These are phyloP conservation scores for Arbutus unedo DNA, from an alignment of 148 eudicot species.

Conservation along the genomic window DNA sequence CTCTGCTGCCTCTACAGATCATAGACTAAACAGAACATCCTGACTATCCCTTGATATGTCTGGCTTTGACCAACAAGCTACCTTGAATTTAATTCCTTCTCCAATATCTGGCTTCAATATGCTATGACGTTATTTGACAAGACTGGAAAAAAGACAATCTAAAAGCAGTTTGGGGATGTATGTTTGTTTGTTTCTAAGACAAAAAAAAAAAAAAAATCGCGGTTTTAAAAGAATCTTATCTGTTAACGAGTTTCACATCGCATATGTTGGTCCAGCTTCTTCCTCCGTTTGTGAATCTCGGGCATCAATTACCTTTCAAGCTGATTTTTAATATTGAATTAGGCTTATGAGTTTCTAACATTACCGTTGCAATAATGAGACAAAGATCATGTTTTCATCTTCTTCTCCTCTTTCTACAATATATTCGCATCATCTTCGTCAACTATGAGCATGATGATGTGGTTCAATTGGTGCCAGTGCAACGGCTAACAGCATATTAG, in stretches of 20 bases:
- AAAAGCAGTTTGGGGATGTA: background rate
- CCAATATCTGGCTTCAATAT: background rate
- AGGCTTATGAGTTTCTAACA: no score
- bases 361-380: background rate
- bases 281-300: no score
- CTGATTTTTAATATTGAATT: no score
- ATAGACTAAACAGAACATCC: no score
- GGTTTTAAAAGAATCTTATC: background rate
- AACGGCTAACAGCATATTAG: conserved; percentile 88
- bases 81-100: no score
- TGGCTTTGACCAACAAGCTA: no score
- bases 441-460: background rate
- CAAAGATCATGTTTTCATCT: background rate
- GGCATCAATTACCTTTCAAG: no score
- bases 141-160: background rate
- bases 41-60: no score
- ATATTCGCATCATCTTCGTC: background rate
- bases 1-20: no score
- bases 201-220: background rate
- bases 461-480: conserved; percentile 46
- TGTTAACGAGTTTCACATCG: no score
- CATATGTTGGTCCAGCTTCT: no score
- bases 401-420: no score
- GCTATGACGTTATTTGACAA: background rate
- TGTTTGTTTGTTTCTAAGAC: background rate